Conservation (phyloP, 208 protist genomes). For the Trypanosoma rangeli region DNA sequence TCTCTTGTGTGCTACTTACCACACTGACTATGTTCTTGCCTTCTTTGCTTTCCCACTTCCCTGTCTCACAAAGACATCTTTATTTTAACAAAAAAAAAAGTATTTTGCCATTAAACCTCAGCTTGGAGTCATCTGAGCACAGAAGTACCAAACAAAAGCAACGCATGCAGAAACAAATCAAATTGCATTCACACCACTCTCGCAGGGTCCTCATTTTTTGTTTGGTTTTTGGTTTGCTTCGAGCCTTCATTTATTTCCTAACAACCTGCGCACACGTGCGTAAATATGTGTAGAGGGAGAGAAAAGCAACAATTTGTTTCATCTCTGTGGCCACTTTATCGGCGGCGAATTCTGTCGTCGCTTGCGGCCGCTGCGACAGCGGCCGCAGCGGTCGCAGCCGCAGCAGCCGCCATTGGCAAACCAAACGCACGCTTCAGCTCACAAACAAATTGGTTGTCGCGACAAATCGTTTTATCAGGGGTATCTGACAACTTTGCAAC, state of each 20-base stretch:
- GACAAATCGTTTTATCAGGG: constrained; percentile 77
- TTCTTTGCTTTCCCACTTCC: not conserved
- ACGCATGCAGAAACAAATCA: not conserved
- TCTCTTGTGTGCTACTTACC: not conserved
- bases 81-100: too few relatives aligned
- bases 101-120: too few relatives aligned
- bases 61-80: not conserved
- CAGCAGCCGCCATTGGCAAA: constrained; percentile 33
- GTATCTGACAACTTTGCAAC: constrained; percentile 89
- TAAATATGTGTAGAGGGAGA: too few relatives aligned
- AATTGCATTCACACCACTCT: not conserved
- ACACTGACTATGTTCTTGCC: not conserved
- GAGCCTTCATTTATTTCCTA: not conserved
- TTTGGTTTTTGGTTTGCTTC: constrained; percentile 2
- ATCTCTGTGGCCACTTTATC: not conserved
- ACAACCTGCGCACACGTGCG: too few relatives aligned
- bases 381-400: not conserved
- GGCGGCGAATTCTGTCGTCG: constrained; percentile 2
- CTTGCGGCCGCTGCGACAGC: not conserved
- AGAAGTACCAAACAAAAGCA: not conserved
- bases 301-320: not conserved
- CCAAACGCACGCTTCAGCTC: constrained; percentile 66
- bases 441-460: constrained; percentile 56
- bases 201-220: too few relatives aligned
- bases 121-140: too few relatives aligned